Evolutionary conservation across 768 basidiomycete species (phyloP).

Genomic region (Lactarius evosmus): DNA sequence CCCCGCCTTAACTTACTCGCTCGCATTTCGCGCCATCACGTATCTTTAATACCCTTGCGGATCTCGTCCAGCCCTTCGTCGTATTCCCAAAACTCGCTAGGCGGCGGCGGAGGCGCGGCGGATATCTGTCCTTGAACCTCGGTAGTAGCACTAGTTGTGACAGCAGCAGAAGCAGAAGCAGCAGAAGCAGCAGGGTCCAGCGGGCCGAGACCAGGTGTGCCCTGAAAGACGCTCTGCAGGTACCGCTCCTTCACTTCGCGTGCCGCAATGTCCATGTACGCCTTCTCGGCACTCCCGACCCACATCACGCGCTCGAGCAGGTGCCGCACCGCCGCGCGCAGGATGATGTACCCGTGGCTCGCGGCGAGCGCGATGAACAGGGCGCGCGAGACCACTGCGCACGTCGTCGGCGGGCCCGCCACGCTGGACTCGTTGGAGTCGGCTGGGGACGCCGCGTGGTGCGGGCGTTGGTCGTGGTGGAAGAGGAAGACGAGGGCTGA

Average conservation of each 20-base stretch:
- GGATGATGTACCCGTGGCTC: slow-evolving; percentile 80
- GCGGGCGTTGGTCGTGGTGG: slow-evolving; percentile 44
- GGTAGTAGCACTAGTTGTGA: too few relatives aligned
- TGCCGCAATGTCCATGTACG: slow-evolving; percentile 53
- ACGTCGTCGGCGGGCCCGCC: too few relatives aligned
- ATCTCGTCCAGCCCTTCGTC: slow-evolving; percentile 79
- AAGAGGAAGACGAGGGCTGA: slow-evolving; percentile 91
- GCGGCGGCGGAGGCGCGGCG: background rate
- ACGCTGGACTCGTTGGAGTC: background rate
- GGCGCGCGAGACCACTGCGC: slow-evolving; percentile 33
- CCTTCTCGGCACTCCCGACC: slow-evolving; percentile 67
- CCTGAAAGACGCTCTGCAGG: slow-evolving; percentile 34
- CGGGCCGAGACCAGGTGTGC: slow-evolving; percentile 29
- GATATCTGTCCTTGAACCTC: background rate
- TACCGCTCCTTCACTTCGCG: slow-evolving; percentile 49
- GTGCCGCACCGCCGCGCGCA: slow-evolving; percentile 60
- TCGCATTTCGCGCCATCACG: slow-evolving; percentile 1
- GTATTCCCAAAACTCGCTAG: slow-evolving; percentile 55
- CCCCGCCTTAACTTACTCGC: background rate
- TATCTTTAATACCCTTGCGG: slow-evolving; percentile 57
- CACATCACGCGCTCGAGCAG: slow-evolving; percentile 74
- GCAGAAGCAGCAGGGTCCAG: slow-evolving; percentile 25
- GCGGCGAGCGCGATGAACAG: slow-evolving; percentile 65
- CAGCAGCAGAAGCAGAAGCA: too few relatives aligned
- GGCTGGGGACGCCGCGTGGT: slow-evolving; percentile 29